Evolutionary conservation across 345 rosid genomes (phyloP), one percentile per base, ranked within the genome.

Genomic region (Pelargonium nanum): DNA sequence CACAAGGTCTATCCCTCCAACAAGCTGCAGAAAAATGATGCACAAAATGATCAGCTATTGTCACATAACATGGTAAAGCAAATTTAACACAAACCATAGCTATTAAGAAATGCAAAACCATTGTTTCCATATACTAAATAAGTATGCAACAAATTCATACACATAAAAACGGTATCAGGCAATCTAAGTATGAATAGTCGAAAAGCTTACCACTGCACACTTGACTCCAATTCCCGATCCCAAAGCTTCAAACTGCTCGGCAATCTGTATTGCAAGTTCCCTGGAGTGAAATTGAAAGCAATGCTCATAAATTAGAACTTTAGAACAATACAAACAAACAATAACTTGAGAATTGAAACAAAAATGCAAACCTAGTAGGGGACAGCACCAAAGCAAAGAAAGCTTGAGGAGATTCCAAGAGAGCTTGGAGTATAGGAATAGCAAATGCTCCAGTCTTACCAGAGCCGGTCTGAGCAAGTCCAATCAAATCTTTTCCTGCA

Each of bases 401-500:
- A 0, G 85, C 88, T 53, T 86, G 96, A 0, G 81, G 83, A 17
- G 88, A 72, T 25, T 87, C 83, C 6, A 90, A 71, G 26, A 89
- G 91, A 0, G 94, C 85, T 65, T 87, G 92, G 25, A 93, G 57
- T 57, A 90, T 90, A 3, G 99, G 99, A 55, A 90, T 78, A 1
- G 96, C 99, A 63, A 94, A 93, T 0, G 99, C 99, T 68, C 96
- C 99, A 0, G 97, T 93, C 71, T 87, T 93, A 34, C 96, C 97
- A 6, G 97, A 90, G 65, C 97, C 99, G 0, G 96, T 93, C 60
- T 90, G 96, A 0, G 97, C 99, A 64, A 93, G 85, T 59, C 94
- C 97, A 15, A 89, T 93, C 78, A 93, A 73, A 74, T 93, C 97
- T 69, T 85, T 93, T 5, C 96, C 98, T 88, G 24, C 32, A 69